Evolutionary conservation across 129 eudicot genomes (phyloP), one percentile per base, ranked within the genome.

Genomic region (Centella asiatica): DNA sequence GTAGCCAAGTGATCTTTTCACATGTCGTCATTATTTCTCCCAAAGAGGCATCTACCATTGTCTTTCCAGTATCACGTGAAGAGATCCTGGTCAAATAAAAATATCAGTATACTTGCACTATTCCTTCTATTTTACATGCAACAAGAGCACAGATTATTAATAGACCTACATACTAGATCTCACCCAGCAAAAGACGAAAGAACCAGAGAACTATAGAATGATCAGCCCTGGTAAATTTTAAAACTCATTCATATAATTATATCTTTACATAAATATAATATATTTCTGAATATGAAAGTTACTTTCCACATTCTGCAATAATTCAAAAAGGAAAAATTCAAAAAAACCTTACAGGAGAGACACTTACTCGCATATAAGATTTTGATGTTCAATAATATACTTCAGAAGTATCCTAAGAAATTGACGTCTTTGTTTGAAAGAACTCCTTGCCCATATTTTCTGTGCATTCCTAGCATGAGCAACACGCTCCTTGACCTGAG

Each of bases 1-100:
- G 82, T 78, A 92, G 90, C 96, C 98, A 92, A 60, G 88, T 80
- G 74, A 92, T 77, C 78, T 92, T 92, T 71, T 92, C 98, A 72
- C 96, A 92, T n/a, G 98, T 92, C 3, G 98, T 92, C 98, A 92
- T 92, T 64, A 90, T 90, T 74, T 90, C 97, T 42, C 97, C 97
- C 80, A 90, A 67, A 45, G 98, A 92, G 44, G 98, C 98, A 84
- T 92, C 98, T 64, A 84, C 80, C 95, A 87, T 82, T 55, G 98
- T 92, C 85, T 92, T 92, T 80, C 98, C 98, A 64, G 98, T 92
- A 67, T 92, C 98, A 51, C 96, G 98, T 51, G 98, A 92, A 60
- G 98, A 92, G 54, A 92, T 71, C 65, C 95, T 85, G 68, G 44
- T 57, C 52, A 69, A 57, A 74, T 59, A 18, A 57, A 33, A 39